Percentiles rank a stretch among this genome's conserved stretches.
Conservation (phyloP, 768 basidiomycete species). For the Pleurotus tuber-regium region DNA sequence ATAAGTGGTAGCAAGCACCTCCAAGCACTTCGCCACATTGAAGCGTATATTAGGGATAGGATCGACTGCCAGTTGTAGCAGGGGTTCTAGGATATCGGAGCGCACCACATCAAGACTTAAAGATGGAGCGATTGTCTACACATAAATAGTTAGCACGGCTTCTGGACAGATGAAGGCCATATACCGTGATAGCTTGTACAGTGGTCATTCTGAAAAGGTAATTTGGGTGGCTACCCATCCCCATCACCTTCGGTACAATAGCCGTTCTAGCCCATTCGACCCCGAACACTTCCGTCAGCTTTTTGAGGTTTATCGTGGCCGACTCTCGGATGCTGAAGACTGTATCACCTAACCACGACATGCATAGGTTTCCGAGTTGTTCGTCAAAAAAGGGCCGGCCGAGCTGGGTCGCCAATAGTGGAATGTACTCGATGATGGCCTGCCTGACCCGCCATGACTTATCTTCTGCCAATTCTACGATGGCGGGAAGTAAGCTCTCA, state of each 20-base stretch:
- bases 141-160: constrained; percentile 7
- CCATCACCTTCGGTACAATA: constrained; percentile 96
- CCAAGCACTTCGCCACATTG: constrained; percentile 95
- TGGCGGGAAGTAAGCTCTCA: constrained; percentile 94
- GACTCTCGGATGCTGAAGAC: constrained; percentile 98
- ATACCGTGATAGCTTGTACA: constrained; percentile 94
- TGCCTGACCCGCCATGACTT: constrained; percentile 99
- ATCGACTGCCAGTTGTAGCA: constrained; percentile 81
- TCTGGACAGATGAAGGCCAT: constrained; percentile 25
- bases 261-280: constrained; percentile 94
- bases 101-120: constrained; percentile 81
- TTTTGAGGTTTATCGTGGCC: constrained; percentile 96
- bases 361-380: constrained; percentile 93
- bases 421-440: constrained; percentile 99
- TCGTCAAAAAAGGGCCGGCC: constrained; percentile 98
- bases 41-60: constrained; percentile 99
- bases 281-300: constrained; percentile 96
- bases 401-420: constrained; percentile 96
- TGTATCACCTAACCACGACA: constrained; percentile 98
- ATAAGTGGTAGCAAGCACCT: constrained; percentile 78
- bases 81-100: constrained; percentile 78
- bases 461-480: constrained; percentile 97
- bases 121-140: constrained; percentile 91
- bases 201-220: constrained; percentile 99
- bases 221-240: constrained; percentile 95